Base-by-base conservation (phyloP, 495 filamentous ascomycete genomes). In the Neurospora sp. region DNA sequence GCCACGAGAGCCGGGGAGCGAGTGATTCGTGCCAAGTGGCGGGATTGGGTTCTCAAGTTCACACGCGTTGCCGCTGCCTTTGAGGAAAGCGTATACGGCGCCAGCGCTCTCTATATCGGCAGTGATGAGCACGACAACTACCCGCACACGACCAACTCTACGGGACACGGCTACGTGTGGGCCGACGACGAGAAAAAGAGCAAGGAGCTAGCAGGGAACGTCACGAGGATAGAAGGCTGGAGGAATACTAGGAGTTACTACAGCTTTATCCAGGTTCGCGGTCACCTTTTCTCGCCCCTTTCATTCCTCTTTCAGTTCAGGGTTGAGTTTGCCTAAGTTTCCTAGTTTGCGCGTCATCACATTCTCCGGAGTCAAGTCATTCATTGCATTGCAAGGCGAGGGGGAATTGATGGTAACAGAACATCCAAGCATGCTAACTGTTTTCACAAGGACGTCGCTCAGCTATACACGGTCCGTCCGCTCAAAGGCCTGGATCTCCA, bases 171-270 rank as follows among this genome's bases (percentile, higher is more conserved):
- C 40, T 97, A 96, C 77, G 94, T 99, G 8, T 99, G 96, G 96
- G 81, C 89, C 8, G 92, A 97, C 79, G 93, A 97, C 68, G 80
- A 82, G 10, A 84, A 90, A n/a, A 93, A 92, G 79, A 88, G 91
- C 75, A 89, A 89, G 69, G 96, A 98, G 81, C 86, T 99, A 35
- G 90, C 92, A 8, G 95, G 93, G 2, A 97, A 95, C 39, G 93
- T 96, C 40, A 91, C 91, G 71, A 85, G 96, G 53, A 97, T 99
- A 61, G 96, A 98, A 79, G 96, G 94, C 45, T 99, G 96, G 96
- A 87, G 96, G 71, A 94, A 91, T 70, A 98, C 96, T 3, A 86
- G 96, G 73, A 96, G 92, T 75, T 99, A 98, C 78, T 97, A 96
- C 81, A 93, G 90, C 53, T 98, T 93, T 79, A 94, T 97, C 74